phyloP scores from a whole-genome alignment of 1,284 basidiomycete genomes.

The Moesziomyces aphidis region DNA sequence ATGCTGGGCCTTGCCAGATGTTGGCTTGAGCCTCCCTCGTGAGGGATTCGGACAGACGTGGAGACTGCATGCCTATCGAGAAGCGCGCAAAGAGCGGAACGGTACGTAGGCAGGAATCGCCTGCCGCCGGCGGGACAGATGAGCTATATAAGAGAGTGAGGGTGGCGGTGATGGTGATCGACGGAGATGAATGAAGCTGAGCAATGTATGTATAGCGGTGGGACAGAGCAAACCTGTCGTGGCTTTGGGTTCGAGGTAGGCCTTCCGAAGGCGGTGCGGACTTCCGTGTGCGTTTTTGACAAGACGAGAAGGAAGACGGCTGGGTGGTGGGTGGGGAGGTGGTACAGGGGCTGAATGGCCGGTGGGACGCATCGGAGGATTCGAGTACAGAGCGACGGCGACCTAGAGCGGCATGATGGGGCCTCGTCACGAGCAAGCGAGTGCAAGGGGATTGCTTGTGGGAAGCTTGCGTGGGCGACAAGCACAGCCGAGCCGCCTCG shows the following conservation, averaged over 20 bases:
- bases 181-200: too few species aligned
- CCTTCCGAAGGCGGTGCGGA: not conserved
- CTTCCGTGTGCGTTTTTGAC: not conserved
- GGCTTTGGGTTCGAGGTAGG: not conserved
- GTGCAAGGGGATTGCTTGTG: not conserved
- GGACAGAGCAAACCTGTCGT: too few species aligned
- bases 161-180: not conserved
- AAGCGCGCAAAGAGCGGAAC: not conserved
- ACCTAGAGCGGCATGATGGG: not conserved
- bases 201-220: too few species aligned
- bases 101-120: constrained; percentile 5
- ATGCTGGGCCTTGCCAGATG: constrained; percentile 17
- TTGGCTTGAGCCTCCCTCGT: constrained; percentile 17
- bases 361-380: not conserved
- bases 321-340: not conserved
- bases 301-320: not conserved
- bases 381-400: not conserved
- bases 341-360: not conserved
- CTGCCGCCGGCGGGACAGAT: not conserved
- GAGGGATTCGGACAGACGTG: not conserved
- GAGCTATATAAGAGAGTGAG: not conserved
- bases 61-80: constrained; percentile 1
- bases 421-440: not conserved
- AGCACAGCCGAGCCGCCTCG: not conserved
- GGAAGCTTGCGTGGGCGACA: not conserved